Evolutionary conservation across 371 early-diverging fungal species (phyloP), one percentile per base, ranked within the genome.

Genomic region (Pancytospora philotis): DNA sequence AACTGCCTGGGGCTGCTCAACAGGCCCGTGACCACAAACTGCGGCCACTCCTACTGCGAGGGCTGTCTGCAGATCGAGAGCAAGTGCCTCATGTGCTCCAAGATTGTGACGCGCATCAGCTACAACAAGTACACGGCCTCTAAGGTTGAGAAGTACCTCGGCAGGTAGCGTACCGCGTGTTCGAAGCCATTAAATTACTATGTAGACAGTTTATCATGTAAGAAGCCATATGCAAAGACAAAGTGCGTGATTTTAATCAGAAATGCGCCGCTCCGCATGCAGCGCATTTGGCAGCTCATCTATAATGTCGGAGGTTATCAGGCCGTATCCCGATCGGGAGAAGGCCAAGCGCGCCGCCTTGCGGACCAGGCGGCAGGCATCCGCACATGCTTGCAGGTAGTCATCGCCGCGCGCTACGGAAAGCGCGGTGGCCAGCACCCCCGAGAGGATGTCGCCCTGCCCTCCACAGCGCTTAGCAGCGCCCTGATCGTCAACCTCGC

Each of bases 401-500:
- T 32, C n/a, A 28, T n/a, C 25, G 10, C 62, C 53, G n/a, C n/a
- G n/a, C 0, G 34, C 28, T 41, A 52, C 52, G 10, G 60, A 64
- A n/a, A 77, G 27, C 19, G 66, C 28, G 2, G 74, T 52, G 25
- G 88, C 89, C 30, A 91, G 70, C 6, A 86, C 73, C 0, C 97
- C 97, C 16, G 88, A 82, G 27, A 95, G 81, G n/a, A 96, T 82
- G 79, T 96, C 97, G 13, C 97, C 97, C 78, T 93, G 95, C 3
- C 97, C 95, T 13, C 95, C 94, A 73, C 90, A 90, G n/a, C 97
- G 83, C 66, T 91, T 87, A 34, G 86, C 77, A 1, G 89, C 87
- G 19, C 89, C 89, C 72, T 82, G 57, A 84, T 84, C 62, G 8
- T 39, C 22, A 25, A 74, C 30, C 4, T 28, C 39, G 4, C 58